phyloP scores from a whole-genome alignment of 768 basidiomycete genomes.

The Mycena leptocephala region DNA sequence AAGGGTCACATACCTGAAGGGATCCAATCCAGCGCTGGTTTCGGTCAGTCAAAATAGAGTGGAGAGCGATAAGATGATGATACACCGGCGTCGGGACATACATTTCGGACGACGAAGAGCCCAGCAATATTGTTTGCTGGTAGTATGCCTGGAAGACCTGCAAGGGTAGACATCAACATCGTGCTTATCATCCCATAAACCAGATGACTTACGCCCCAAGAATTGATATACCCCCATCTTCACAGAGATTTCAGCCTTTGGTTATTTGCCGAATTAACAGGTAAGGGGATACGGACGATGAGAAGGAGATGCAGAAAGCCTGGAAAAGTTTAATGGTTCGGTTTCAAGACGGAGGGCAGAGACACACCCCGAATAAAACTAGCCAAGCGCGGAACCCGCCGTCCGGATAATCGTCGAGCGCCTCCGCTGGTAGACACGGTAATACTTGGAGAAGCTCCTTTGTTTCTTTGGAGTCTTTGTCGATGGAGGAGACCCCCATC shows the following conservation, averaged over 20 bases:
- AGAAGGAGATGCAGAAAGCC: background rate
- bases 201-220: constrained; percentile 1
- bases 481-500: background rate
- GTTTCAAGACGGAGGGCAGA: background rate
- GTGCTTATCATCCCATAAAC: background rate
- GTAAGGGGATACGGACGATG: background rate
- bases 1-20: background rate
- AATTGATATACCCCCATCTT: background rate
- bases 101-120: constrained; percentile 1
- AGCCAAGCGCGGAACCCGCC: background rate
- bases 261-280: background rate
- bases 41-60: background rate
- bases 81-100: too few relatives aligned
- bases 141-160: constrained; percentile 14
- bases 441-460: background rate
- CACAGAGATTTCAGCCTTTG: background rate
- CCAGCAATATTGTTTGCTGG: background rate
- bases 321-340: background rate
- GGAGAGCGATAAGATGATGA: background rate
- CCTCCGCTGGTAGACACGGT: background rate
- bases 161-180: background rate
- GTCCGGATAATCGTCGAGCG: background rate
- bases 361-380: background rate
- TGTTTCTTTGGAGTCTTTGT: background rate
- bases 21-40: constrained; percentile 5